These are phyloP conservation scores for Vitis hybrid DNA, from an alignment of 177 flowering plant species.

Conservation along the genomic window DNA sequence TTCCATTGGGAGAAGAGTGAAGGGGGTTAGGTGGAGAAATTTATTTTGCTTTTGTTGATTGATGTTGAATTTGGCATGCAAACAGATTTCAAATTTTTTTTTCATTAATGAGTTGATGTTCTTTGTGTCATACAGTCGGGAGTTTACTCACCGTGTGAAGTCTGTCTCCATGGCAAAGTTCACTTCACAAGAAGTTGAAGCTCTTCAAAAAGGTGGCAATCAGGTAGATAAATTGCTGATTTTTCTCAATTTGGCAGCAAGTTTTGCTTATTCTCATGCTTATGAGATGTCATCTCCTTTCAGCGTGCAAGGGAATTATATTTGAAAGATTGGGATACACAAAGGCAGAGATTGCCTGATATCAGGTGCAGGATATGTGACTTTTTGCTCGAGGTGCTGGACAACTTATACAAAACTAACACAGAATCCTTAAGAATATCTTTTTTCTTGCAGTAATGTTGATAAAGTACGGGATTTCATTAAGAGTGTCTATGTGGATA, in stretches of 20 bases:
- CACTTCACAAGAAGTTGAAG: slow-evolving; percentile 89
- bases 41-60: background rate
- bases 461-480: slow-evolving; percentile 80
- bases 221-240: slow-evolving; percentile 51
- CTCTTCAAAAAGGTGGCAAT: slow-evolving; percentile 94
- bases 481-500: slow-evolving; percentile 72
- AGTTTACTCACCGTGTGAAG: slow-evolving; percentile 96
- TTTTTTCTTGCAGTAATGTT: slow-evolving; percentile 59
- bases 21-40: no score
- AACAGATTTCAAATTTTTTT: background rate
- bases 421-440: background rate
- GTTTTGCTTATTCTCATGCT: slow-evolving; percentile 10
- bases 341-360: slow-evolving; percentile 68
- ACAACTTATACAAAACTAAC: background rate
- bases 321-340: slow-evolving; percentile 81
- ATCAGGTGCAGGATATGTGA: slow-evolving; percentile 49
- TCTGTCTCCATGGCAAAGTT: slow-evolving; percentile 97
- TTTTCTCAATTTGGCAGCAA: slow-evolving; percentile 5
- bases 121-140: slow-evolving; percentile 60
- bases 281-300: slow-evolving; percentile 16
- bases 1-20: no score
- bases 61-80: background rate
- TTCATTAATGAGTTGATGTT: slow-evolving; percentile 4
- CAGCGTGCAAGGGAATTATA: slow-evolving; percentile 91
- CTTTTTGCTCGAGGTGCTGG: slow-evolving; percentile 6